Conservation (phyloP, 176 grass and related monocot species). For the Avena insularis region DNA sequence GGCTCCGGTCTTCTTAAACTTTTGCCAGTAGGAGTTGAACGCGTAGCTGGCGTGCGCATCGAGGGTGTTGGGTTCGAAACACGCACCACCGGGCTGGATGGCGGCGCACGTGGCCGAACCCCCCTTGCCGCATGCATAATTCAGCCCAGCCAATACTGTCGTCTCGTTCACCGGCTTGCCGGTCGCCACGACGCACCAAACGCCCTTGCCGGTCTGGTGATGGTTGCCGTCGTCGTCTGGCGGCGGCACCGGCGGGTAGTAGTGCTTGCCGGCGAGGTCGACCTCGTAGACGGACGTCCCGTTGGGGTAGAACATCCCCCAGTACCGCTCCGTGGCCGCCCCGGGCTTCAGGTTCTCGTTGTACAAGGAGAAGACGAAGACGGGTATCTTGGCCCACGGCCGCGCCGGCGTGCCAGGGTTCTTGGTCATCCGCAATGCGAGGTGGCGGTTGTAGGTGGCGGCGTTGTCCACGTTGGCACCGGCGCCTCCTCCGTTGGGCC, state of each 20-base stretch:
- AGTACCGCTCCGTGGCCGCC: conserved; percentile 58
- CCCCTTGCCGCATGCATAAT: conserved; percentile 68
- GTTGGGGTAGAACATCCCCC: conserved; percentile 69
- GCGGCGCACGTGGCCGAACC: conserved; percentile 57
- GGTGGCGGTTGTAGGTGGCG: conserved; percentile 62
- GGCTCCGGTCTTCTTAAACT: conserved; percentile 47
- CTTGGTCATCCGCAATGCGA: conserved; percentile 45
- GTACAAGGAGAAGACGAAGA: conserved; percentile 69
- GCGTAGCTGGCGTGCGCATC: conserved; percentile 69
- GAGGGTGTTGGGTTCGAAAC: conserved; percentile 39
- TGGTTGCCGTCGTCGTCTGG: background rate
- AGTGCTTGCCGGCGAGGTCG: conserved; percentile 52
- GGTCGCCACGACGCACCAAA: conserved; percentile 58
- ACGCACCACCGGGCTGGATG: conserved; percentile 55
- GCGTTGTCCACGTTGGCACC: conserved; percentile 63
- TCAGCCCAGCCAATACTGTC: conserved; percentile 40
- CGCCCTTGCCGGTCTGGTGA: conserved; percentile 1
- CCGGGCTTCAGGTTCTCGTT: conserved; percentile 69
- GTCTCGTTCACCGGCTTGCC: conserved; percentile 34
- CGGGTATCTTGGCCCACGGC: conserved; percentile 44
- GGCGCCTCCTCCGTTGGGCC: conserved; percentile 44
- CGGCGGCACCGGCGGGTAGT: background rate
- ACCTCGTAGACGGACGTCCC: conserved; percentile 49
- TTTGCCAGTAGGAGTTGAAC: conserved; percentile 74
- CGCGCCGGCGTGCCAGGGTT: conserved; percentile 54